Percentiles rank a stretch among this genome's conserved stretches.
Evolutionary conservation across 2,329 filamentous ascomycete genomes (phyloP).

Genomic region (Didymella sp.): DNA sequence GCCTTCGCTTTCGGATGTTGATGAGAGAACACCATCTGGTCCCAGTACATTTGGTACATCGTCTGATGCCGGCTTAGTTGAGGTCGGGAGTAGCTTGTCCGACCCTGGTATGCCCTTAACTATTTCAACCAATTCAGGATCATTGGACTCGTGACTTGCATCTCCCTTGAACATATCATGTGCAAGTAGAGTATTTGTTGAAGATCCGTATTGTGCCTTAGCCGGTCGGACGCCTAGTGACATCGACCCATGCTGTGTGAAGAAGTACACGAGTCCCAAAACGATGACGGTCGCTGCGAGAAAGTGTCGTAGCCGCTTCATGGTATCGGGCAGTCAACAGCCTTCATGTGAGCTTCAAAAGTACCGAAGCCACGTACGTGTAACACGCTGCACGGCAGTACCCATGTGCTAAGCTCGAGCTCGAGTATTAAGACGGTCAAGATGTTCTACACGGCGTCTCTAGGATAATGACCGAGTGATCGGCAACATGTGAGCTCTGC

Average conservation of each 20-base stretch:
- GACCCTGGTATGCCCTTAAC: not conserved
- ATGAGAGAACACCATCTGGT: not conserved
- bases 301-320: constrained; percentile 14
- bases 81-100: not conserved
- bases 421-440: not conserved
- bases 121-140: not conserved
- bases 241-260: constrained; percentile 3
- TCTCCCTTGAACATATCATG: not conserved
- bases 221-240: constrained; percentile 3
- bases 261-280: constrained; percentile 13
- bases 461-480: constrained; percentile 8
- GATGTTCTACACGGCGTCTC: not conserved
- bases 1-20: constrained; percentile 1
- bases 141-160: not conserved
- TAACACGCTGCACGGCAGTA: not conserved
- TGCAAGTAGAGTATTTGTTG: constrained; percentile 1
- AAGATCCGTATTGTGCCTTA: not conserved
- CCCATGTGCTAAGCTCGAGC: not conserved
- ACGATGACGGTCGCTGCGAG: constrained; percentile 8
- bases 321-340: not conserved
- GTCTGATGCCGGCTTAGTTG: not conserved
- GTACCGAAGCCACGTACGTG: constrained; percentile 1
- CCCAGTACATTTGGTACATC: not conserved
- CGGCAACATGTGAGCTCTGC: constrained; percentile 12
- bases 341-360: constrained; percentile 1